phyloP scores from a whole-genome alignment of 225 moss, liverwort and hornwort species.

The Polytrichum commune region DNA sequence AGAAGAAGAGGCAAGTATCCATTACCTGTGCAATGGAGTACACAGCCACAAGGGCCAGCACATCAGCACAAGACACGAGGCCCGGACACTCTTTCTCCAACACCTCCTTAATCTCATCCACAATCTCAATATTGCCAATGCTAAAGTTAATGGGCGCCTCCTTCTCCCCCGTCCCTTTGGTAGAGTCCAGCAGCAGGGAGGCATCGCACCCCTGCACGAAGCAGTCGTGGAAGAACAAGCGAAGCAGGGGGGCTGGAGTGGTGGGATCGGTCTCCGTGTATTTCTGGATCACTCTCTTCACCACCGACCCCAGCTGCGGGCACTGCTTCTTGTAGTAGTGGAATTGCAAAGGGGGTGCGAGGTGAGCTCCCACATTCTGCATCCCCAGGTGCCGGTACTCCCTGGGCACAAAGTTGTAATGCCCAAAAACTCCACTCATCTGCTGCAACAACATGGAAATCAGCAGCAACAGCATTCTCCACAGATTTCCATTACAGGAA shows the following conservation, averaged over 20 bases:
- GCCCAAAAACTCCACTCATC: no score
- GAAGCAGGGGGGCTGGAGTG: background rate
- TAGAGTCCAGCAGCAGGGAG: background rate
- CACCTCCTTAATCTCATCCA: conserved; percentile 1
- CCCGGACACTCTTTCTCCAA: background rate
- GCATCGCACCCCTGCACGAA: conserved; percentile 3
- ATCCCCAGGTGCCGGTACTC: no score
- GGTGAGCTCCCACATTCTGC: background rate
- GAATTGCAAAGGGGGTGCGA: background rate
- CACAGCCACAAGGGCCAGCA: conserved; percentile 1
- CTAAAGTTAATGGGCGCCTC: conserved; percentile 1
- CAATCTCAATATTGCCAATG: background rate
- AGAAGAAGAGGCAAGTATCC: no score
- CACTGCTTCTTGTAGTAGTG: background rate
- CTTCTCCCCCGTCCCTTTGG: background rate
- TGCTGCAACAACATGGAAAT: no score
- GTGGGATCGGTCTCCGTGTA: background rate
- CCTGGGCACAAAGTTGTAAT: no score
- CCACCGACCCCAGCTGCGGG: background rate
- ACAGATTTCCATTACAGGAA: no score
- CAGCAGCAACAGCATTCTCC: no score
- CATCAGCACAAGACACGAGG: background rate
- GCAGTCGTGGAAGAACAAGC: conserved; percentile 3
- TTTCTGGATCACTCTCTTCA: background rate
- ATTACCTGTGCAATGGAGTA: conserved; percentile 5